Percentiles rank a stretch among this genome's conserved stretches.
phyloP scores from a whole-genome alignment of 305 asterid species.

The Rubia peregrina region DNA sequence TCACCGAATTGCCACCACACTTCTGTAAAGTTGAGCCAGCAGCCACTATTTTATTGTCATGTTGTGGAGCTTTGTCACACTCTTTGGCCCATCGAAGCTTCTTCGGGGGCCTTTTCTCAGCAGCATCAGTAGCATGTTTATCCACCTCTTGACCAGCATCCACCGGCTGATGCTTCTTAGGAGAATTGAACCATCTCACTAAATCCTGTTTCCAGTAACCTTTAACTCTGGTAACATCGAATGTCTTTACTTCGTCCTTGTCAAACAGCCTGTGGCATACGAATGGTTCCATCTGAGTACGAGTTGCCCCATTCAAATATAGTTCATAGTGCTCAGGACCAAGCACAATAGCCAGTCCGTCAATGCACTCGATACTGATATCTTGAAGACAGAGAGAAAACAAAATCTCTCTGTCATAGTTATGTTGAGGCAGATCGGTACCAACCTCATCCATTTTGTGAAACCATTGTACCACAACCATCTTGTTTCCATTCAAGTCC shows the following conservation, averaged over 20 bases:
- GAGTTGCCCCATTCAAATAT: slow-evolving; percentile 31
- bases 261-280: slow-evolving; percentile 68
- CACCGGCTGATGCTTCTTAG: slow-evolving; percentile 16
- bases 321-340: slow-evolving; percentile 72
- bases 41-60: slow-evolving; percentile 19
- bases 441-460: slow-evolving; percentile 96
- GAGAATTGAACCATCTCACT: slow-evolving; percentile 24
- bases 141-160: slow-evolving; percentile 25
- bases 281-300: slow-evolving; percentile 42
- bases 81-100: slow-evolving; percentile 49
- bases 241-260: slow-evolving; percentile 52
- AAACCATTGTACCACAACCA: slow-evolving; percentile 94
- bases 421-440: slow-evolving; percentile 62
- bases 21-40: slow-evolving; percentile 22
- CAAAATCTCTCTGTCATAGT: slow-evolving; percentile 91
- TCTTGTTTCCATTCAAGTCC: slow-evolving; percentile 67
- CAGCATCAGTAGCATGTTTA: slow-evolving; percentile 25
- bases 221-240: slow-evolving; percentile 49
- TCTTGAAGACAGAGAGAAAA: slow-evolving; percentile 88
- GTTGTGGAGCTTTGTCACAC: slow-evolving; percentile 21
- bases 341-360: slow-evolving; percentile 85
- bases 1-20: slow-evolving; percentile 8
- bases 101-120: slow-evolving; percentile 46
- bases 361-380: slow-evolving; percentile 87
- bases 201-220: slow-evolving; percentile 78